Evolutionary conservation across 768 basidiomycete genomes (phyloP).

Genomic region (Pulveroboletus sp.): DNA sequence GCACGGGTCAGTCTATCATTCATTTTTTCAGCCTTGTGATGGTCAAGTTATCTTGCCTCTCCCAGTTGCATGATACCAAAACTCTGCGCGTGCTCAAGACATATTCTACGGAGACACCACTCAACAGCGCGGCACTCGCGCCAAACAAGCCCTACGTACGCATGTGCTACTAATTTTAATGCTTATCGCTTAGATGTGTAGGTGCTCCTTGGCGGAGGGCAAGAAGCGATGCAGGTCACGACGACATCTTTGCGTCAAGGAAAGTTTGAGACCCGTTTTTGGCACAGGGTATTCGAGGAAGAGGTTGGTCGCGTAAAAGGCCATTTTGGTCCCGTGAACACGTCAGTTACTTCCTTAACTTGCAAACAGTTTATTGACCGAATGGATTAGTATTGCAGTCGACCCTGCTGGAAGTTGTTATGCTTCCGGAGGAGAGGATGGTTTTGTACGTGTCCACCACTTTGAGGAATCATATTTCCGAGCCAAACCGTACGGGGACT

Average conservation of each 20-base stretch:
- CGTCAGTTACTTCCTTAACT: slow-evolving; percentile 52
- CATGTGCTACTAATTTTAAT: background rate
- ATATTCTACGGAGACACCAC: slow-evolving; percentile 86
- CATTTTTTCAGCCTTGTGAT: background rate
- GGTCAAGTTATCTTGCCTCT: background rate
- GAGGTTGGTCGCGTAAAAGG: slow-evolving; percentile 97
- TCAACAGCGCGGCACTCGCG: slow-evolving; percentile 90
- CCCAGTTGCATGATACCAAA: slow-evolving; percentile 84
- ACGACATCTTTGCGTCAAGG: slow-evolving; percentile 92
- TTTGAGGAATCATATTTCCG: slow-evolving; percentile 95
- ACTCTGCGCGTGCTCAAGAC: slow-evolving; percentile 91
- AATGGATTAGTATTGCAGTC: slow-evolving; percentile 71
- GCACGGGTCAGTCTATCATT: slow-evolving; percentile 62
- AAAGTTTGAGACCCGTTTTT: slow-evolving; percentile 97
- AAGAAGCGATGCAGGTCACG: slow-evolving; percentile 97
- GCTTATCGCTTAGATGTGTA: slow-evolving; percentile 23
- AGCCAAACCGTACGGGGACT: slow-evolving; percentile 86
- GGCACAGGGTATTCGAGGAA: slow-evolving; percentile 96
- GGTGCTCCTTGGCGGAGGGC: slow-evolving; percentile 93
- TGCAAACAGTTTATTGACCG: slow-evolving; percentile 2
- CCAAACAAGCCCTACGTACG: slow-evolving; percentile 82
- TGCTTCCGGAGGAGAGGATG: slow-evolving; percentile 96
- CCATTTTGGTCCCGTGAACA: slow-evolving; percentile 95
- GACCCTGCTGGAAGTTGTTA: slow-evolving; percentile 87
- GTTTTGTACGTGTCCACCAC: slow-evolving; percentile 87